These are phyloP conservation scores for Acrasis kona DNA, from an alignment of 78 protist species.

Conservation along the genomic window DNA sequence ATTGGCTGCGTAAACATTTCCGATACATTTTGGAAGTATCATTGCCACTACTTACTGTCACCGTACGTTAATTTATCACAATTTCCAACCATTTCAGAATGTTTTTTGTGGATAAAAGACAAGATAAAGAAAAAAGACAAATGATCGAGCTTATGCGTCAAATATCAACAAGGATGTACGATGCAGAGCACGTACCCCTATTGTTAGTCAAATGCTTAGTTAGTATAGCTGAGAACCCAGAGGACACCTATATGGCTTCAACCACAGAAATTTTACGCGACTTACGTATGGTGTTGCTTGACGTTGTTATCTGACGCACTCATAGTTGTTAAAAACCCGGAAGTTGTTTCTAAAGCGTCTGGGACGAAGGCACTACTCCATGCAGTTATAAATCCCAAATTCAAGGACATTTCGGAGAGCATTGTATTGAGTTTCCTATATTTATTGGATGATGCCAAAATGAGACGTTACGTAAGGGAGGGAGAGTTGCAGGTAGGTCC, in stretches of 20 bases:
- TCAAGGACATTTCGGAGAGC: not conserved
- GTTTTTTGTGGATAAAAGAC: not conserved
- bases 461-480: not conserved
- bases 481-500: not conserved
- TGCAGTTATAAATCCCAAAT: not conserved
- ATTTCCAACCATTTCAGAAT: not conserved
- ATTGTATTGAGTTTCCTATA: not conserved
- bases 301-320: too few species aligned
- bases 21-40: not conserved
- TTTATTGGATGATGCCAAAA: not conserved
- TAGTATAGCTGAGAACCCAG: not conserved
- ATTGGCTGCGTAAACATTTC: not conserved
- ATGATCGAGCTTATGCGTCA: not conserved
- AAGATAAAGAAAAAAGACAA: slow-evolving; percentile 1
- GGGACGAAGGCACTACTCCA: not conserved
- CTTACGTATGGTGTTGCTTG: too few species aligned
- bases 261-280: not conserved
- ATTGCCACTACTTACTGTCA: not conserved
- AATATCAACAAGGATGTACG: not conserved
- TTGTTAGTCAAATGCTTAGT: not conserved
- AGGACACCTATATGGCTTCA: not conserved
- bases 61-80: not conserved
- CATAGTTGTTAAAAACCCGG: not conserved
- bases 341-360: not conserved
- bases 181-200: not conserved